These are phyloP conservation scores for Porphyrellus cyaneotinctus DNA, from an alignment of 768 basidiomycete genomes.

Conservation along the genomic window DNA sequence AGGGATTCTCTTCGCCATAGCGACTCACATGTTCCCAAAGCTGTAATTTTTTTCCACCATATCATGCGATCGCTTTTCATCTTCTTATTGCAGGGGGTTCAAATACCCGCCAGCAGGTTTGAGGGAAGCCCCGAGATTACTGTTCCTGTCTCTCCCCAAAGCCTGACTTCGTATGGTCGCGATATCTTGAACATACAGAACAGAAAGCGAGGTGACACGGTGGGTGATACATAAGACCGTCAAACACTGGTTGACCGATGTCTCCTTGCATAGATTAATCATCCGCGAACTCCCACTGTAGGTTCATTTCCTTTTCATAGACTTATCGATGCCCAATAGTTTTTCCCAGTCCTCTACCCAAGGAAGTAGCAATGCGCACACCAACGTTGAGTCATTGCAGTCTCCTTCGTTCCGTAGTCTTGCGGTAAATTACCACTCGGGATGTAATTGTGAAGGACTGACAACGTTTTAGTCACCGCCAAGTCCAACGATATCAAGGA, in stretches of 20 bases:
- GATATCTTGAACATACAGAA: not conserved
- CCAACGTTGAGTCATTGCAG: not conserved
- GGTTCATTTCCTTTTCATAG: not conserved
- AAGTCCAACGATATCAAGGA: constrained; percentile 1
- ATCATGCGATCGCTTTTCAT: not conserved
- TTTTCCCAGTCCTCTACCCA: constrained; percentile 2
- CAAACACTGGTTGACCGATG: not conserved
- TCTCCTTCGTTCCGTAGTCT: not conserved
- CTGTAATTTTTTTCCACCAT: not conserved
- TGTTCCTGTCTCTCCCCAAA: not conserved
- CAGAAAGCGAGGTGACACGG: not conserved
- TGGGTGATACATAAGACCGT: not conserved
- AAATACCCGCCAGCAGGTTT: not conserved
- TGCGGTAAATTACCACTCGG: not conserved
- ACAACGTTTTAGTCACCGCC: not conserved
- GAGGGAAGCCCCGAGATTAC: not conserved
- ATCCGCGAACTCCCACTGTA: constrained; percentile 3
- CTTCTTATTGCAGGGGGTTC: not conserved
- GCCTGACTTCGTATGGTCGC: not conserved
- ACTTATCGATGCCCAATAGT: not conserved
- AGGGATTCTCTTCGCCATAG: not conserved
- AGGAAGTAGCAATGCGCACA: not conserved
- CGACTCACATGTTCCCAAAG: not conserved
- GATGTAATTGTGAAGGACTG: not conserved
- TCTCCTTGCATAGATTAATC: not conserved